These are phyloP conservation scores for Xylariales sp. DNA, from an alignment of 2,329 filamentous ascomycete species.

Conservation along the genomic window DNA sequence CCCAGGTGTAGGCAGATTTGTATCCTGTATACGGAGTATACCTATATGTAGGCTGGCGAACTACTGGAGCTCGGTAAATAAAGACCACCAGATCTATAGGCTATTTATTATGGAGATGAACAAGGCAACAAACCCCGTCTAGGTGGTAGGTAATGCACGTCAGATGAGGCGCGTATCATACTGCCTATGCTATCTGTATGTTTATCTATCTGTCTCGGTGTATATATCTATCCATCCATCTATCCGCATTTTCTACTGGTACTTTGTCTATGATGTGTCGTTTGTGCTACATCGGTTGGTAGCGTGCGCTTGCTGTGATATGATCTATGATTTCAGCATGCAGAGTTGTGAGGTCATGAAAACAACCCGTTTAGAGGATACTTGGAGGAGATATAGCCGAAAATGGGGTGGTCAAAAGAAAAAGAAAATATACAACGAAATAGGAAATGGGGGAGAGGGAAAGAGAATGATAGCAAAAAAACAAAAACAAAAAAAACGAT, in stretches of 20 bases:
- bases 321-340: not conserved
- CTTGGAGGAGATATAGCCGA: not conserved
- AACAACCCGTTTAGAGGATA: not conserved
- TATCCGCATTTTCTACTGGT: too few species aligned
- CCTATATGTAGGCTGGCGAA: not conserved
- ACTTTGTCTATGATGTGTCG: not conserved
- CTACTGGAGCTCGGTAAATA: not conserved
- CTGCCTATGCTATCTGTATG: not conserved
- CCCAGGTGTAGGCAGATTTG: slow-evolving; percentile 2
- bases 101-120: not conserved
- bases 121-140: slow-evolving; percentile 2
- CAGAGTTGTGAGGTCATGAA: not conserved
- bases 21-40: not conserved
- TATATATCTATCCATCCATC: not conserved
- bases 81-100: not conserved
- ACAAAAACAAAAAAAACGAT: not conserved
- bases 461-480: not conserved
- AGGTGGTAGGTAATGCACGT: slow-evolving; percentile 13
- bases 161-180: slow-evolving; percentile 9
- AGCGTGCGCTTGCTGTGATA: not conserved
- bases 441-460: slow-evolving; percentile 2
- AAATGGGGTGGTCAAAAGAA: not conserved
- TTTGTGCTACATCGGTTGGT: not conserved
- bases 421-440: not conserved
- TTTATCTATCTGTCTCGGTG: not conserved